Evolutionary conservation across 1,284 basidiomycete species (phyloP), one percentile per base, ranked within the genome.

Genomic region (Cutaneotrichosporon spelunceum): DNA sequence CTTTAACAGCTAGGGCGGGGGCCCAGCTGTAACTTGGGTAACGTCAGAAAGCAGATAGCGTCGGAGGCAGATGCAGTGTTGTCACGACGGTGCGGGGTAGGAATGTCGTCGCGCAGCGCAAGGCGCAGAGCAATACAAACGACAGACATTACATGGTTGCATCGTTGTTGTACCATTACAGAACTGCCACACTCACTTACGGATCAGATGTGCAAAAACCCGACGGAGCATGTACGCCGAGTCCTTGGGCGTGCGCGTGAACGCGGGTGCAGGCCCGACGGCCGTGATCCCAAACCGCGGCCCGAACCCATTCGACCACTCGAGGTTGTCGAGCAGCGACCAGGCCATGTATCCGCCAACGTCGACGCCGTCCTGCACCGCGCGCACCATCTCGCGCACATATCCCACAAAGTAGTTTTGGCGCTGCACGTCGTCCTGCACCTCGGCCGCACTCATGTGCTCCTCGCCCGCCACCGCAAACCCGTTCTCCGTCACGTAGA

Each of bases 1-100:
- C 45, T 66, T 56, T 33, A 49, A 88, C 9, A 89, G 75, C 8
- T 57, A 57, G 56, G 36, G 24, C 13, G 26, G 19, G 39, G 39
- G 39, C 19, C 14, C 4, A 42, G 39, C n/a, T 42, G 39, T 42
- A 42, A n/a, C 7, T n/a, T 42, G 39, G 39, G 39, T 42, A 42
- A n/a, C 39, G 19, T 42, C 39, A 42, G 39, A 42, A 53, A n/a
- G 10, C 30, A 24, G 29, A n/a, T n/a, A n/a, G n/a, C n/a, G n/a
- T n/a, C n/a, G n/a, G n/a, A n/a, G n/a, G n/a, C n/a, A 7, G 19
- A 42, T 42, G 39, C 39, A 42, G 39, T 13, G n/a, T n/a, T n/a
- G n/a, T n/a, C n/a, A n/a, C n/a, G n/a, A n/a, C n/a, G n/a, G n/a
- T n/a, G n/a, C n/a, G n/a, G n/a, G n/a, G n/a, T n/a, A n/a, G n/a